Conservation (phyloP, 2,329 filamentous ascomycete genomes). For the Scedosporium minutisporum region DNA sequence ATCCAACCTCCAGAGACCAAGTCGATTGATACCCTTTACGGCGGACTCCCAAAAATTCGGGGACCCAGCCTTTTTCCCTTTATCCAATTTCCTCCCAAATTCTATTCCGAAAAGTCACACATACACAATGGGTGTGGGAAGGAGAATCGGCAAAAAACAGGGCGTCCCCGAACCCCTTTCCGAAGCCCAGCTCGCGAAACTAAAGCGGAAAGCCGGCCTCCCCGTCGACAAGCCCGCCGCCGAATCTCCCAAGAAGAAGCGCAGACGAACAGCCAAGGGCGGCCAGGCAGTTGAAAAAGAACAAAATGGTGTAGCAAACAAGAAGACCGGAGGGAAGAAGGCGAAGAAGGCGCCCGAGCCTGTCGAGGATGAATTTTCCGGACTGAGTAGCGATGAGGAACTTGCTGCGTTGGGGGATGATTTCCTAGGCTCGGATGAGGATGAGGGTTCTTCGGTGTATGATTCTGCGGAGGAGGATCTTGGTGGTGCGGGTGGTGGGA, state of each 20-base stretch:
- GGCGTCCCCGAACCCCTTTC: conserved; percentile 75
- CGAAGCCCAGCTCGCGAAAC: conserved; percentile 64
- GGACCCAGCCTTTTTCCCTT: not conserved
- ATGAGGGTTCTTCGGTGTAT: conserved; percentile 41
- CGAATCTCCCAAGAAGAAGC: conserved; percentile 56
- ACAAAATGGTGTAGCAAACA: conserved; percentile 18
- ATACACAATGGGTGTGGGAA: conserved; percentile 71
- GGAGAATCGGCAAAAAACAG: conserved; percentile 95
- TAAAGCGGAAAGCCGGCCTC: conserved; percentile 76
- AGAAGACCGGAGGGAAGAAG: conserved; percentile 21
- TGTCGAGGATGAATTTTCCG: conserved; percentile 23
- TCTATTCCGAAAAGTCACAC: conserved; percentile 9
- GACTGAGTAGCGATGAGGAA: conserved; percentile 31
- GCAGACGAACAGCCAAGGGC: conserved; percentile 25
- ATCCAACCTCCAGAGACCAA: not conserved
- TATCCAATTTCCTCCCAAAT: not conserved
- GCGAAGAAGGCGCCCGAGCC: conserved; percentile 22
- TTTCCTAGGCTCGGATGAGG: conserved; percentile 42
- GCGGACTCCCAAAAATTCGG: not conserved
- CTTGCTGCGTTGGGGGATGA: conserved; percentile 44
- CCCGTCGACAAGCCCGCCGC: conserved; percentile 50
- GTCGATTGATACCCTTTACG: not conserved
- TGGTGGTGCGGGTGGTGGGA: conserved; percentile 30
- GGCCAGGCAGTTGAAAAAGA: conserved; percentile 24
- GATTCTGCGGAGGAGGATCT: conserved; percentile 60